These are phyloP conservation scores for Astraeus odoratus DNA, from an alignment of 768 basidiomycete species.

Conservation along the genomic window DNA sequence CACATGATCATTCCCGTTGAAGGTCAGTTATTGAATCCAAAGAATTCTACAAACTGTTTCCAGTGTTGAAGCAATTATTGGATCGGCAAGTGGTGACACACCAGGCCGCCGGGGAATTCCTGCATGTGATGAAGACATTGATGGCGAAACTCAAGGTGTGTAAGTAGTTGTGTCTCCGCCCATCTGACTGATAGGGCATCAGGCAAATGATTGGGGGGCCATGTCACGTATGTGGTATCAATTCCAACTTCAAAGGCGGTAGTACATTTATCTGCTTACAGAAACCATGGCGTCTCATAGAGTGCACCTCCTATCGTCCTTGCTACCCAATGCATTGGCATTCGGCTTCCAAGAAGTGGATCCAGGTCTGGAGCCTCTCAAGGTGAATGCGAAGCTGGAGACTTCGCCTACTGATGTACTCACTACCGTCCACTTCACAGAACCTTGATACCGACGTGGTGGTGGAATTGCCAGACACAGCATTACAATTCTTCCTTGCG, in stretches of 20 bases:
- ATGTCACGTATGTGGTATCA: constrained; percentile 43
- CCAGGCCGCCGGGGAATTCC: constrained; percentile 44
- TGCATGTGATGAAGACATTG: constrained; percentile 51
- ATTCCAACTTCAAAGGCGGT: background rate
- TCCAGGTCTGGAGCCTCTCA: constrained; percentile 42
- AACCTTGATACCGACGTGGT: constrained; percentile 45
- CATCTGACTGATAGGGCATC: background rate
- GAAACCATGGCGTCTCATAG: constrained; percentile 45
- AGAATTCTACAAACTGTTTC: constrained; percentile 54
- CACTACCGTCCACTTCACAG: constrained; percentile 20
- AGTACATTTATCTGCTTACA: constrained; percentile 11
- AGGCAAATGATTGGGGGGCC: constrained; percentile 63
- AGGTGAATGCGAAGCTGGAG: constrained; percentile 38
- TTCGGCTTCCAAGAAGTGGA: constrained; percentile 41
- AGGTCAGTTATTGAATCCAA: constrained; percentile 55
- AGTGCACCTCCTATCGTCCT: constrained; percentile 33
- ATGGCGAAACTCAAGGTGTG: constrained; percentile 63
- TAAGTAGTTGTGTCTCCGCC: background rate
- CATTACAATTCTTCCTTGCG: constrained; percentile 28
- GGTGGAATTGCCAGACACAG: constrained; percentile 34
- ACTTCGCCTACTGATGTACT: background rate
- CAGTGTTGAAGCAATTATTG: constrained; percentile 37
- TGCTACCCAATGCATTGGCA: constrained; percentile 42
- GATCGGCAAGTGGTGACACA: constrained; percentile 46
- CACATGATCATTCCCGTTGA: background rate